Base-by-base conservation (phyloP, 2,329 filamentous ascomycete species). In the Aspergillus hiratsukae region DNA sequence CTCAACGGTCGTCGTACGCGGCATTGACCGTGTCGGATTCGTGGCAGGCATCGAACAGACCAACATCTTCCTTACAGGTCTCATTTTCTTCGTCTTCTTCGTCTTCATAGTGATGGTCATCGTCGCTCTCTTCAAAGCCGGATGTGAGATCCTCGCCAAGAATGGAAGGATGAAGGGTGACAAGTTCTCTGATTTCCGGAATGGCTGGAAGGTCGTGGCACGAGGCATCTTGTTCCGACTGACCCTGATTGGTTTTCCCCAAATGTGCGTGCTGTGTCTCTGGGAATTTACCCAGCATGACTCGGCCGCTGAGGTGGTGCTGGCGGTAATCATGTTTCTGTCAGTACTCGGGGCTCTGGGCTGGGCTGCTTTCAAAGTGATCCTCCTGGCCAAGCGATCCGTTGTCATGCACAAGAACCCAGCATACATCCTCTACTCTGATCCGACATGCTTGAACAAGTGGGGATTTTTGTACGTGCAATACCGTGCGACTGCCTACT, bases 401-500 rank as follows among this genome's bases (percentile, higher is more conserved):
- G 88, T 96, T 61, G 77, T 83, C 56, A 90, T 96, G 85, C 92
- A 97, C 81, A 92, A 93, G 77, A 97, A 96, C 78, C 91, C 93
- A 27, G 93, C 92, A 28, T 97, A 97, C 75, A 96, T 97, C 65
- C 86, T 97, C 60, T 97, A 95, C 78, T 96, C 93, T 2, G 92
- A 97, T 68, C 91, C 92, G n/a, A 84, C 90, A 61, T 87, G 89
- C 53, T 83, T 97, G 61, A 96, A 97, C 83, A 96, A 96, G 77
- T 97, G 92, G 93, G 93, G 93, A 23, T 97, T 97, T 80, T 84
- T 97, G 62, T 97, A 97, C 71, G 91, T 97, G 43, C 92, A 96
- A 74, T 97, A 96, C 82, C 89, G 93, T 68, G 93, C 93, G 41
- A 93, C 91, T 2, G 91, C 91, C 41, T 97, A 96, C 82, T 97